phyloP scores from a whole-genome alignment of 1,284 basidiomycete species.

The Boletus subluridellus region DNA sequence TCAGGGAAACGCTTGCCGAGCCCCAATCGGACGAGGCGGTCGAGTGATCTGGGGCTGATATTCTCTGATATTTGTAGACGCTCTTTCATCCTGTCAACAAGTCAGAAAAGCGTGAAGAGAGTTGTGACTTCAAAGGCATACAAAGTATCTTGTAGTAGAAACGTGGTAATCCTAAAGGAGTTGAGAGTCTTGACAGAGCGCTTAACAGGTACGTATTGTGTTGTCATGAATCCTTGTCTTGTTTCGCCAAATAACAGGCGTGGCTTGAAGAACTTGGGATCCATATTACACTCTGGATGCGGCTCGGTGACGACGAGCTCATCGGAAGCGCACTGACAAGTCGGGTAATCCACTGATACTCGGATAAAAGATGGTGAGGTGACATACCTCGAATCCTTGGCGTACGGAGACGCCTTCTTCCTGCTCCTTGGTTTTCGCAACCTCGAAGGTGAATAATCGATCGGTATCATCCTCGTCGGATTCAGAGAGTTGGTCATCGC shows the following conservation, averaged over 20 bases:
- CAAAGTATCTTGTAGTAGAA: slow-evolving; percentile 24
- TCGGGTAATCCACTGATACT: not conserved
- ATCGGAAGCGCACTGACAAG: slow-evolving; percentile 20
- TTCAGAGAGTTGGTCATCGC: slow-evolving; percentile 29
- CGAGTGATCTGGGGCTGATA: slow-evolving; percentile 31
- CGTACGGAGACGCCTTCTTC: slow-evolving; percentile 47
- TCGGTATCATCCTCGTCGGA: slow-evolving; percentile 42
- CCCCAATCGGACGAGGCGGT: slow-evolving; percentile 33
- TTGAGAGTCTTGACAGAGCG: slow-evolving; percentile 7
- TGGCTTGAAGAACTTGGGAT: slow-evolving; percentile 28
- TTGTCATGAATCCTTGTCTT: slow-evolving; percentile 34
- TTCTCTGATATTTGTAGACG: slow-evolving; percentile 30
- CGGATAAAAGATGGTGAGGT: not conserved
- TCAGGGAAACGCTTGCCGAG: slow-evolving; percentile 33
- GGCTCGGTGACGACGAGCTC: slow-evolving; percentile 10
- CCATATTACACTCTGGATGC: slow-evolving; percentile 24
- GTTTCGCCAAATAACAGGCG: slow-evolving; percentile 36
- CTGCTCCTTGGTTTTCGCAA: slow-evolving; percentile 56
- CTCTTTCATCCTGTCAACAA: slow-evolving; percentile 25
- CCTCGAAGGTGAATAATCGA: slow-evolving; percentile 54
- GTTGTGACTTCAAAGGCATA: slow-evolving; percentile 6
- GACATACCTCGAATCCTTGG: slow-evolving; percentile 42
- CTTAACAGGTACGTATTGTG: slow-evolving; percentile 24
- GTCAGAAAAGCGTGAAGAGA: slow-evolving; percentile 2
- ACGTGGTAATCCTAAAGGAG: not conserved